Percentiles rank a stretch among this genome's conserved stretches.
phyloP scores from a whole-genome alignment of 805 yeast species.

The Lipomyces spencermartinsiae region DNA sequence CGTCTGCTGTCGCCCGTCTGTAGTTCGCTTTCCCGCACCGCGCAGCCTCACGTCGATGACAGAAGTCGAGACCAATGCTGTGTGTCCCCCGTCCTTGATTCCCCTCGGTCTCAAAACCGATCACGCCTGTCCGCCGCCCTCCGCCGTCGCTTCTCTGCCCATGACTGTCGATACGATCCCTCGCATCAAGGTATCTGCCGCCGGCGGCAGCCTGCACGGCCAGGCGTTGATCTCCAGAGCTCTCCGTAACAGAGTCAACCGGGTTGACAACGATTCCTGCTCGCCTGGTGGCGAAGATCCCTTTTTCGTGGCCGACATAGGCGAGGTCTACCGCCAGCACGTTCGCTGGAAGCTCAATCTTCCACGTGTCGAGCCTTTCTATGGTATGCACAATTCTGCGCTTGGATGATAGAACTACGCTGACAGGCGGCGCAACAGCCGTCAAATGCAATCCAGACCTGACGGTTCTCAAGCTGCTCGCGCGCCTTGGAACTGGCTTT shows the following conservation, averaged over 20 bases:
- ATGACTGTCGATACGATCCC: constrained; percentile 12
- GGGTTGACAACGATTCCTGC: constrained; percentile 63
- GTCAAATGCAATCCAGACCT: constrained; percentile 89
- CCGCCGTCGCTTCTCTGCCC: constrained; percentile 12
- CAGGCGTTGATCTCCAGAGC: constrained; percentile 37
- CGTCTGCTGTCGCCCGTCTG: neutral
- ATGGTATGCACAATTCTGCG: constrained; percentile 44
- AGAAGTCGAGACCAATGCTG: constrained; percentile 39
- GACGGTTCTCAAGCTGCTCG: constrained; percentile 62
- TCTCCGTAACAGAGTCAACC: constrained; percentile 30
- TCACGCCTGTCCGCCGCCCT: constrained; percentile 5
- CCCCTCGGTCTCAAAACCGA: constrained; percentile 18
- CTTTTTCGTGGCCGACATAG: constrained; percentile 86
- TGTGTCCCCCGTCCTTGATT: constrained; percentile 39
- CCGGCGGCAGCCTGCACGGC: constrained; percentile 25
- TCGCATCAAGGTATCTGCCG: constrained; percentile 8
- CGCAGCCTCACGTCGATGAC: constrained; percentile 34
- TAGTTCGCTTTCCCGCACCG: constrained; percentile 7
- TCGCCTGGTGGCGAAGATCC: constrained; percentile 82
- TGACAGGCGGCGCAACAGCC: constrained; percentile 52
- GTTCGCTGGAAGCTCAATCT: constrained; percentile 67
- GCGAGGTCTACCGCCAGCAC: constrained; percentile 67
- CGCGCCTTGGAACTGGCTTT: constrained; percentile 71
- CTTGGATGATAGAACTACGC: neutral
- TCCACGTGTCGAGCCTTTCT: constrained; percentile 83